phyloP scores from a whole-genome alignment of 768 basidiomycete genomes.

The Tricholoma flavovirens region DNA sequence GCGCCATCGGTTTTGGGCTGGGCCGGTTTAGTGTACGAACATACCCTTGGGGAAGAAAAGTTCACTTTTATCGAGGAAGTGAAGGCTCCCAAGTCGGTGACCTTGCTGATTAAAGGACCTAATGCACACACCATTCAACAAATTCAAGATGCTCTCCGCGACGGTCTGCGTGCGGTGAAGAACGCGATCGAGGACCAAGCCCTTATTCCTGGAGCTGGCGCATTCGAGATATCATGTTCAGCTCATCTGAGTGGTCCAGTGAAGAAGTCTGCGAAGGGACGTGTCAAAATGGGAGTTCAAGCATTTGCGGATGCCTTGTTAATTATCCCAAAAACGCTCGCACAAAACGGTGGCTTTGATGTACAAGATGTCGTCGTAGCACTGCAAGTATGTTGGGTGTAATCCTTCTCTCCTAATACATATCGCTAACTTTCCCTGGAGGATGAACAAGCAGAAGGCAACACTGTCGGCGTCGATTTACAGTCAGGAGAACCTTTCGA shows the following conservation, averaged over 20 bases:
- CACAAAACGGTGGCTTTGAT: constrained; percentile 93
- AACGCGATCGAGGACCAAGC: constrained; percentile 90
- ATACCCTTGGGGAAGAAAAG: constrained; percentile 98
- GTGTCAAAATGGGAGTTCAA: constrained; percentile 95
- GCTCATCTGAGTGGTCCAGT: constrained; percentile 72
- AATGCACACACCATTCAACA: constrained; percentile 95
- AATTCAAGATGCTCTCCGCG: constrained; percentile 96
- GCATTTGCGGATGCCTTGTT: constrained; percentile 94
- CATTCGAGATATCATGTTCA: constrained; percentile 92
- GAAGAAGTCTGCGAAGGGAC: constrained; percentile 86
- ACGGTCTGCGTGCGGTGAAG: constrained; percentile 94
- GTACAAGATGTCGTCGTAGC: constrained; percentile 93
- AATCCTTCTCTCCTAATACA: background rate
- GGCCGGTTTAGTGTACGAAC: constrained; percentile 98
- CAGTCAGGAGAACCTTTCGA: constrained; percentile 95
- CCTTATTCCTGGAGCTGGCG: constrained; percentile 93
- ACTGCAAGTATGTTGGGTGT: constrained; percentile 57
- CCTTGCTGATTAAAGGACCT: constrained; percentile 95
- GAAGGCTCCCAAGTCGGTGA: constrained; percentile 90
- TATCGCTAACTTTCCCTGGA: constrained; percentile 21
- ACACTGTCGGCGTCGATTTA: constrained; percentile 85
- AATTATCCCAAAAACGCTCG: constrained; percentile 94
- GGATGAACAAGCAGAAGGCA: constrained; percentile 95
- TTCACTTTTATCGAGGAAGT: constrained; percentile 98
- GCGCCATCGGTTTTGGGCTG: constrained; percentile 88